A percentile compares a stretch with the other conserved stretches of the same genome.
phyloP scores from a whole-genome alignment of 202 grass and related monocot genomes.

The Alloteropsis angusta region DNA sequence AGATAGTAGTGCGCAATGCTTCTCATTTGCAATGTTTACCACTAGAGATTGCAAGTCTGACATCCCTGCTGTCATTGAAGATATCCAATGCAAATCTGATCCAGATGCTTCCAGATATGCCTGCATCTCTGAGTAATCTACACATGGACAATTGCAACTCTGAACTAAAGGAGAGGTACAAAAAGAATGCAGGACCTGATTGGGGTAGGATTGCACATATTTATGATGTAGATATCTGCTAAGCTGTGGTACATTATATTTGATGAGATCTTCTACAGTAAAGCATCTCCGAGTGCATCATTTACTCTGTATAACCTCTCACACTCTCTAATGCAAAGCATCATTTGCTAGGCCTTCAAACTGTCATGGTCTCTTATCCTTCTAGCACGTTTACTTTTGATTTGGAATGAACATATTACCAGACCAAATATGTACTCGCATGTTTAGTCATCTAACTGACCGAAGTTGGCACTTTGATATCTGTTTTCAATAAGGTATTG shows the following conservation, averaged over 20 bases:
- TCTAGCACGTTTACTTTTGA: too few species aligned
- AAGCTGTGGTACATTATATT: neutral
- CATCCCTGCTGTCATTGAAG: neutral
- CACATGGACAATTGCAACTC: neutral
- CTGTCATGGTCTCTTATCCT: too few species aligned
- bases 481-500: too few species aligned
- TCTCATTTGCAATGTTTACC: neutral
- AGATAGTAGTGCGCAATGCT: neutral
- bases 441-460: too few species aligned
- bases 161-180: neutral
- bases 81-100: neutral
- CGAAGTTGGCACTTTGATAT: too few species aligned
- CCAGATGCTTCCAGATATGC: neutral
- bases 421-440: too few species aligned
- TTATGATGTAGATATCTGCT: neutral
- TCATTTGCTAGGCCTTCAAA: too few species aligned
- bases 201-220: slow-evolving; percentile 6
- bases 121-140: neutral
- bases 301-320: too few species aligned
- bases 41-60: neutral
- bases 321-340: too few species aligned
- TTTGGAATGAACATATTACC: too few species aligned
- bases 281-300: too few species aligned
- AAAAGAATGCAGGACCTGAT: neutral
- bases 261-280: neutral